Percentiles rank a stretch among this genome's conserved stretches.
These are phyloP conservation scores for Allomyces macrogynus DNA, from an alignment of 192 early-diverging fungal genomes.

Conservation along the genomic window DNA sequence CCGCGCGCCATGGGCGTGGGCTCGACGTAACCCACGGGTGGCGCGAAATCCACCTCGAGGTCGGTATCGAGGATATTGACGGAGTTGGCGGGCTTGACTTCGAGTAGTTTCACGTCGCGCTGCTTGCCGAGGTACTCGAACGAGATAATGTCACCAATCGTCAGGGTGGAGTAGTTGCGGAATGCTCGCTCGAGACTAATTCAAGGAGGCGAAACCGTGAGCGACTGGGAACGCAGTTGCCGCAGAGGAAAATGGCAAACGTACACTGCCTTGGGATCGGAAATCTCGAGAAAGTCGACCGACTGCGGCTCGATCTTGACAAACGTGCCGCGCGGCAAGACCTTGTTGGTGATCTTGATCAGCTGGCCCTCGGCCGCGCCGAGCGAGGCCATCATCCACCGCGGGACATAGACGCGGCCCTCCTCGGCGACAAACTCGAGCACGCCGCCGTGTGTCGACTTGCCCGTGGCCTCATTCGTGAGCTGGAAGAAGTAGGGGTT, in stretches of 20 bases:
- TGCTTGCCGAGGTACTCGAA: constrained; percentile 75
- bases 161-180: constrained; percentile 77
- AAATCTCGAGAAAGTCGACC: constrained; percentile 87
- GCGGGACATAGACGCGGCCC: constrained; percentile 81
- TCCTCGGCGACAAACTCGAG: constrained; percentile 97
- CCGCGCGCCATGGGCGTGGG: constrained; percentile 19
- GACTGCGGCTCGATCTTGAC: constrained; percentile 97
- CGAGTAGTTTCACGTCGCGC: constrained; percentile 77
- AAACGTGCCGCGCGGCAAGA: constrained; percentile 60
- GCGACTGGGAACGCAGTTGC: background rate
- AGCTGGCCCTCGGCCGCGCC: constrained; percentile 28
- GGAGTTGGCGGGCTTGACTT: constrained; percentile 54
- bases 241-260: background rate
- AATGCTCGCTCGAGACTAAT: constrained; percentile 72
- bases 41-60: constrained; percentile 90
- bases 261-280: constrained; percentile 84
- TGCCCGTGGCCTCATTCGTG: constrained; percentile 30
- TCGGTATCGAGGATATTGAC: constrained; percentile 96
- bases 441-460: constrained; percentile 79
- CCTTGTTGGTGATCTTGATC: constrained; percentile 55
- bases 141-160: constrained; percentile 72
- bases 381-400: constrained; percentile 33
- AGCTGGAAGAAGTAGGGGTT: constrained; percentile 88
- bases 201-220: background rate
- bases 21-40: constrained; percentile 90